Evolutionary conservation across 2,329 filamentous ascomycete species (phyloP), one percentile per base, ranked within the genome.

Genomic region (Verruconis gallopava): DNA sequence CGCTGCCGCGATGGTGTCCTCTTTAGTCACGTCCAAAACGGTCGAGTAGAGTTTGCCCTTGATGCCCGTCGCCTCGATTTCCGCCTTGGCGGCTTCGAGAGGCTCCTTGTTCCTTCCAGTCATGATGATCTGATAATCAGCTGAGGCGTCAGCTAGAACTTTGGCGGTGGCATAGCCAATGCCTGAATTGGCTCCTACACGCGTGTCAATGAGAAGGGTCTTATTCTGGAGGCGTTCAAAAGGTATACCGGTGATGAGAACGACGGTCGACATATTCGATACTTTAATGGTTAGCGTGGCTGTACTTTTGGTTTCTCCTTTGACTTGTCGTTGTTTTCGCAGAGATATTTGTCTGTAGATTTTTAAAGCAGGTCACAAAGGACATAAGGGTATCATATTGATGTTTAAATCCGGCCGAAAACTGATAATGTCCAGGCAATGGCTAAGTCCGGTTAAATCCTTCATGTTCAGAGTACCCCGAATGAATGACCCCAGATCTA

Each of bases 151-250:
- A 19, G 28, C 35, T 5, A 53, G 47, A 3, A 46, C 17, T 30
- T 47, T 39, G 4, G 47, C 47, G 18, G 48, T 40, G 5, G 40
- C 37, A 36, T 45, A 48, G 11, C 50, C 50, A 4, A 51, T 47
- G 21, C 48, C 49, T 3, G 39, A 41, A 34, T 50, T 53, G n/a
- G 48, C 49, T 35, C 48, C 49, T 18, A 13, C 14, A 15, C 11
- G 17, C 11, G 9, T 36, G 33, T 36, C 17, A 36, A 15, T 36
- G 25, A n/a, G 25, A 9, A 9, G 25, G n/a, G 25, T 30, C 6
- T 9, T 9, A 30, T 30, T 30, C 25, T 9, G 25, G n/a, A 9
- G 6, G 25, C 6, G 9, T n/a, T 30, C 25, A n/a, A 9, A n/a
- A n/a, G n/a, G n/a, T n/a, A n/a, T 9, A 30, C 25, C 25, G 6